phyloP scores from a whole-genome alignment of 371 early-diverging fungal genomes.

The Rhizomucor pusillus region DNA sequence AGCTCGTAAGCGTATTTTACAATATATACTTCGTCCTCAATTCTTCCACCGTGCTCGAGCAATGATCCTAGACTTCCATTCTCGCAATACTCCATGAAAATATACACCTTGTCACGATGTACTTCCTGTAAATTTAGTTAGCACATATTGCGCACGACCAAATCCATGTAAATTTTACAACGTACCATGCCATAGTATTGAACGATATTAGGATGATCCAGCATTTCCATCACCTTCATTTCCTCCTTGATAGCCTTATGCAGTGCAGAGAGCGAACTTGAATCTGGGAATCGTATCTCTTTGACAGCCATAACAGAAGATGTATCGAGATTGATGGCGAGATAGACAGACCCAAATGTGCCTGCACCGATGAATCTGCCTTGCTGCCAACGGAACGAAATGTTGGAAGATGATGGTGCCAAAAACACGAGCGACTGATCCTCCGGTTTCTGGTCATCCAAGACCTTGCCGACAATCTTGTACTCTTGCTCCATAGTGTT shows the following conservation, averaged over 20 bases:
- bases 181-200: conserved; percentile 80
- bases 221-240: conserved; percentile 88
- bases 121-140: conserved; percentile 62
- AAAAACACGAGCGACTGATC: conserved; percentile 76
- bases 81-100: conserved; percentile 95
- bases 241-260: conserved; percentile 83
- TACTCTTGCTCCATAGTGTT: conserved; percentile 52
- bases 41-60: conserved; percentile 77
- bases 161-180: background rate
- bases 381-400: conserved; percentile 85
- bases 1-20: conserved; percentile 83
- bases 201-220: conserved; percentile 89
- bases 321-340: conserved; percentile 81
- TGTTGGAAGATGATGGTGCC: conserved; percentile 72
- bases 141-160: background rate
- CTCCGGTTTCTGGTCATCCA: conserved; percentile 76
- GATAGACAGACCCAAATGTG: conserved; percentile 83
- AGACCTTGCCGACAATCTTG: conserved; percentile 71
- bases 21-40: conserved; percentile 72
- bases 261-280: conserved; percentile 62
- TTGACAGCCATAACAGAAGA: conserved; percentile 93
- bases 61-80: conserved; percentile 78
- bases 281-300: conserved; percentile 87
- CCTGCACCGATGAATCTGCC: conserved; percentile 88
- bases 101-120: conserved; percentile 85